phyloP scores from a whole-genome alignment of 1,139 yeast genomes.

The Scheffersomyces titani region DNA sequence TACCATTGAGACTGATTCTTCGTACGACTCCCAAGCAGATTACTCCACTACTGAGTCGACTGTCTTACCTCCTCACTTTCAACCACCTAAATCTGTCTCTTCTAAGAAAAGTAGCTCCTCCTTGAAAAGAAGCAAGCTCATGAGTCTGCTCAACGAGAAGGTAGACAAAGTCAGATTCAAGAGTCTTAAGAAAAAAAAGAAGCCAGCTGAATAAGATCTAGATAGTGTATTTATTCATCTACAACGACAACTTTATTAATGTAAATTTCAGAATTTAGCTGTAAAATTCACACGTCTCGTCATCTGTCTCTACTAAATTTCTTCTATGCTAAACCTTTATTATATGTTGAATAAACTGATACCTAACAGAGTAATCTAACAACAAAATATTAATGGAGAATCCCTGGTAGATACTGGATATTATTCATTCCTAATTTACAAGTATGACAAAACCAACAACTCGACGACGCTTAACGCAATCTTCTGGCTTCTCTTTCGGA shows the following conservation, averaged over 20 bases:
- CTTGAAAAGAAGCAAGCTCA: neutral
- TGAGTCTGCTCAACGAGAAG: neutral
- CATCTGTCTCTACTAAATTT: neutral
- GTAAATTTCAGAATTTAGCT: neutral
- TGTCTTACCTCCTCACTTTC: neutral
- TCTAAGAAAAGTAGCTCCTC: neutral
- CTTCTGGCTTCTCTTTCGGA: constrained; percentile 31
- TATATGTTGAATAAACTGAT: too few relatives aligned
- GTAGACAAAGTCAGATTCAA: neutral
- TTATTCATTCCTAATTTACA: neutral
- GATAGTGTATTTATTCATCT: neutral
- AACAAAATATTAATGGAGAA: neutral
- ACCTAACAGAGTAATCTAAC: neutral
- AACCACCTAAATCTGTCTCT: neutral
- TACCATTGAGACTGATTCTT: neutral
- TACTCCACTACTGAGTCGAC: neutral
- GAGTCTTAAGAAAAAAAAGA: neutral
- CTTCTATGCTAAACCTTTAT: neutral
- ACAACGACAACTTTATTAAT: neutral
- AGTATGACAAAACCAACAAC: neutral
- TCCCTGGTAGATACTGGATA: neutral
- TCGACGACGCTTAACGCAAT: constrained; percentile 21
- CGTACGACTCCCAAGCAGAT: neutral
- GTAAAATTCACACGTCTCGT: neutral
- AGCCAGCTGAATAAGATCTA: neutral